Percentiles rank a stretch among this genome's conserved stretches.
phyloP scores from a whole-genome alignment of 2,329 filamentous ascomycete species.

The Aulographum hederae region DNA sequence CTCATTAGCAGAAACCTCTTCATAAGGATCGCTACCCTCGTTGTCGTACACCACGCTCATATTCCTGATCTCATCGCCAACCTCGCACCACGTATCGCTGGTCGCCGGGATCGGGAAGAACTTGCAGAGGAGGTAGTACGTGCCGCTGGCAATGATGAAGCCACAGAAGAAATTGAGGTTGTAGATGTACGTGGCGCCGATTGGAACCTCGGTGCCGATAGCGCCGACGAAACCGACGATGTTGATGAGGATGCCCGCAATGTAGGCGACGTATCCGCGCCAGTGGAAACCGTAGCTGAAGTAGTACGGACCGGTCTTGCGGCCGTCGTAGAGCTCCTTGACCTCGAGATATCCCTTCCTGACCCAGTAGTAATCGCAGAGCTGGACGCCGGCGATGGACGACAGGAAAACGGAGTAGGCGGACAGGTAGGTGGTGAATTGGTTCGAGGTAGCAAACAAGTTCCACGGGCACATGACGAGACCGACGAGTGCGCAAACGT shows the following conservation, averaged over 20 bases:
- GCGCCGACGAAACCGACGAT: constrained; percentile 82
- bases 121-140: constrained; percentile 55
- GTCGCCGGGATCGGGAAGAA: constrained; percentile 56
- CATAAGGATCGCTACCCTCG: not conserved
- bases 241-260: constrained; percentile 71
- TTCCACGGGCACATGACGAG: constrained; percentile 80
- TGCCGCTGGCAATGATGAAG: constrained; percentile 46
- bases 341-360: constrained; percentile 66
- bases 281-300: constrained; percentile 59
- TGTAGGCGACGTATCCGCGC: constrained; percentile 69
- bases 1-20: not conserved
- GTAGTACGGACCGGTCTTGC: constrained; percentile 50
- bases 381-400: constrained; percentile 81
- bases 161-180: constrained; percentile 82
- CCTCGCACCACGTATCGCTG: constrained; percentile 61
- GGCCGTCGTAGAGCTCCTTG: constrained; percentile 60
- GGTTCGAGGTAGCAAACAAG: constrained; percentile 54
- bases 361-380: constrained; percentile 74
- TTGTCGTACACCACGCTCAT: constrained; percentile 13
- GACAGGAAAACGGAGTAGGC: constrained; percentile 90
- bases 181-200: constrained; percentile 71
- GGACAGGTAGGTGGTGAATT: constrained; percentile 81
- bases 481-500: constrained; percentile 63
- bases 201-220: constrained; percentile 52
- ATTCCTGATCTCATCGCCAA: constrained; percentile 40